These are phyloP conservation scores for Quercus lobata DNA, from an alignment of 331 rosid species.

Conservation along the genomic window DNA sequence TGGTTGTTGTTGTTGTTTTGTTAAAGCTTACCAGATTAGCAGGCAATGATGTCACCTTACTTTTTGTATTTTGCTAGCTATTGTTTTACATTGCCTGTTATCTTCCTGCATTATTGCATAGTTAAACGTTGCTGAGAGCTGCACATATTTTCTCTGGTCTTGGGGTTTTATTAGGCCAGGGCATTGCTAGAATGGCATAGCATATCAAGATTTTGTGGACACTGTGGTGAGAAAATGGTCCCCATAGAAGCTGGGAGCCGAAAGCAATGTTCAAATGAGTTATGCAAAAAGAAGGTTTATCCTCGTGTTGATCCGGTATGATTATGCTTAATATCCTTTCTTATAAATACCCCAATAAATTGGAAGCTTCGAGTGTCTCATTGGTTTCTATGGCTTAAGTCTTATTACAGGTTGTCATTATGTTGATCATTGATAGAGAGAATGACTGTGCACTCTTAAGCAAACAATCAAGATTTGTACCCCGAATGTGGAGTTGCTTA, in stretches of 20 bases:
- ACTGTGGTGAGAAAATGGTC: slow-evolving; percentile 73
- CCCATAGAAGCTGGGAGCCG: slow-evolving; percentile 76
- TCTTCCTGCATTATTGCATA: neutral
- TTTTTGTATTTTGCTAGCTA: neutral
- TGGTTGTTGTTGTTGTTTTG: too few relatives aligned
- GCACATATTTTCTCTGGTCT: slow-evolving; percentile 10
- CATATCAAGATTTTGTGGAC: slow-evolving; percentile 69
- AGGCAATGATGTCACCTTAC: too few relatives aligned
- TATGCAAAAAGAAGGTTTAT: slow-evolving; percentile 67
- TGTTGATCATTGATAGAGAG: slow-evolving; percentile 86
- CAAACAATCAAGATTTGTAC: slow-evolving; percentile 51
- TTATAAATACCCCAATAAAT: neutral
- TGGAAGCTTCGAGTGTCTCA: slow-evolving; percentile 9
- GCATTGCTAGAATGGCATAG: slow-evolving; percentile 88
- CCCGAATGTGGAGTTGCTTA: slow-evolving; percentile 79
- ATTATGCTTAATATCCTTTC: slow-evolving; percentile 4
- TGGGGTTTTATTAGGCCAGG: slow-evolving; percentile 59
- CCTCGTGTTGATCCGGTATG: slow-evolving; percentile 95
- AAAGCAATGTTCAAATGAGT: slow-evolving; percentile 74
- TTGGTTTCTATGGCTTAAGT: slow-evolving; percentile 3
- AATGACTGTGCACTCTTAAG: slow-evolving; percentile 71
- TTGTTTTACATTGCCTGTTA: neutral
- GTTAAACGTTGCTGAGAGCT: slow-evolving; percentile 3
- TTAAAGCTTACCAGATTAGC: too few relatives aligned
- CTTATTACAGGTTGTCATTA: slow-evolving; percentile 69